Base-by-base conservation (phyloP, 768 basidiomycete genomes). In the Cyclocybe cylindracea region DNA sequence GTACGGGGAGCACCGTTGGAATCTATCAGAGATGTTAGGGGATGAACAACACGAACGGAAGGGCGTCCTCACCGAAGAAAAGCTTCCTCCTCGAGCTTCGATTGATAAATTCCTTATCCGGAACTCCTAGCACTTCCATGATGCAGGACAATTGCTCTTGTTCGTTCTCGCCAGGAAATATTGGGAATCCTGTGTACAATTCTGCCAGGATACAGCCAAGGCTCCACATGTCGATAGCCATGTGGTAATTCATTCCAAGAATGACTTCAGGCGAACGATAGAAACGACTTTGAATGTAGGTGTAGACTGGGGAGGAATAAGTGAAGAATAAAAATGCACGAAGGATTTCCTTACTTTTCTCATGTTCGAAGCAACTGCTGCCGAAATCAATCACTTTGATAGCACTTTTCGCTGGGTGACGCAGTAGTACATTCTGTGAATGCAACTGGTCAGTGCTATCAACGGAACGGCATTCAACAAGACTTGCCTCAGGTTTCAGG, bases 181-280 rank as follows among this genome's bases (percentile, higher is more conserved):
- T 95, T 1, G 97, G 97, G 69, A 93, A 97, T 1, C 97, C 97
- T 9, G 96, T 98, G 69, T 90, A 96, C 39, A 99, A 74, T 69
- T 99, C 97, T 11, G 97, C 97, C 47, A 99, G 76, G 56, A 99
- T 99, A 64, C 97, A 99, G 35, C 97, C 97, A 59, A 99, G 70
- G 76, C 94, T 96, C 97, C 97, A 99, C 95, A 99, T 99, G 67
- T 98, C 94, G 56, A 95, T 96, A 33, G 91, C 94, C 94, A 97
- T 98, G 66, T 96, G 93, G 68, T 99, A 99, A 68, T 94, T 97
- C 89, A 96, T 92, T 47, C 97, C 97, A 36, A 99, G 83, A 50
- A 99, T 99, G 60, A 99, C 96, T 72, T 99, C 97, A 3, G 97
- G 97, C 14, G 94, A 97, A n/a, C 97, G 93, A 73, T 99, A 99